A percentile compares a stretch with the other conserved stretches of the same genome.
phyloP scores from a whole-genome alignment of 2,329 filamentous ascomycete species.

The Fusarium algeriense region DNA sequence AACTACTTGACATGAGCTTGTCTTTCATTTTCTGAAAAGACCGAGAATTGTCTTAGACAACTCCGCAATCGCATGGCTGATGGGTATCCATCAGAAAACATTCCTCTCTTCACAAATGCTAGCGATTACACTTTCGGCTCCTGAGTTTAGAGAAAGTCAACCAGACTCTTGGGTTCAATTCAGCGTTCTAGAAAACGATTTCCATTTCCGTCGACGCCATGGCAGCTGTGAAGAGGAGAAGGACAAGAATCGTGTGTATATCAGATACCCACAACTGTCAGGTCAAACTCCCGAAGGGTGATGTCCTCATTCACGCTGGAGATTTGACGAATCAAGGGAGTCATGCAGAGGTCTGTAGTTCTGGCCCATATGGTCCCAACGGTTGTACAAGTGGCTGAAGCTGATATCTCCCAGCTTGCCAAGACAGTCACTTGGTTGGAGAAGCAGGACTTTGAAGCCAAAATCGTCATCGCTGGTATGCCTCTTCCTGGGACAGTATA shows the following conservation, averaged over 20 bases:
- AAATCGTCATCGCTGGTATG: constrained; percentile 76
- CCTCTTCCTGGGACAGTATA: not conserved
- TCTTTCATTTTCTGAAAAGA: constrained; percentile 13
- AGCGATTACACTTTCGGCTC: constrained; percentile 34
- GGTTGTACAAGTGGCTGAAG: not conserved
- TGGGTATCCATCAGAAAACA: constrained; percentile 4
- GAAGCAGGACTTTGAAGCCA: constrained; percentile 74
- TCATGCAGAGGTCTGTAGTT: constrained; percentile 60
- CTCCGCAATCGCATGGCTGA: constrained; percentile 24
- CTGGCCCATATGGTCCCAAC: not conserved
- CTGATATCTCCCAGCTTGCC: constrained; percentile 58
- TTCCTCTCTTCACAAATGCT: constrained; percentile 16
- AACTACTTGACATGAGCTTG: constrained; percentile 18
- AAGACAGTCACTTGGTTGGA: constrained; percentile 76
- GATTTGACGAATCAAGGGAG: constrained; percentile 82
- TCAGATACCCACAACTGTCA: constrained; percentile 81
- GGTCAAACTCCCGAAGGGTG: constrained; percentile 75
- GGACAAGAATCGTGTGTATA: constrained; percentile 78
- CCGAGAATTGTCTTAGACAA: constrained; percentile 36
- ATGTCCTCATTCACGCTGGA: constrained; percentile 81
- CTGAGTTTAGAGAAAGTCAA: constrained; percentile 31
- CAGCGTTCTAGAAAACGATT: constrained; percentile 23
- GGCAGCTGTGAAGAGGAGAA: constrained; percentile 46
- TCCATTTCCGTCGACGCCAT: constrained; percentile 26
- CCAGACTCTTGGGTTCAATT: constrained; percentile 27